phyloP scores from a whole-genome alignment of 2,329 filamentous ascomycete genomes.

The Monosporascus sp. region DNA sequence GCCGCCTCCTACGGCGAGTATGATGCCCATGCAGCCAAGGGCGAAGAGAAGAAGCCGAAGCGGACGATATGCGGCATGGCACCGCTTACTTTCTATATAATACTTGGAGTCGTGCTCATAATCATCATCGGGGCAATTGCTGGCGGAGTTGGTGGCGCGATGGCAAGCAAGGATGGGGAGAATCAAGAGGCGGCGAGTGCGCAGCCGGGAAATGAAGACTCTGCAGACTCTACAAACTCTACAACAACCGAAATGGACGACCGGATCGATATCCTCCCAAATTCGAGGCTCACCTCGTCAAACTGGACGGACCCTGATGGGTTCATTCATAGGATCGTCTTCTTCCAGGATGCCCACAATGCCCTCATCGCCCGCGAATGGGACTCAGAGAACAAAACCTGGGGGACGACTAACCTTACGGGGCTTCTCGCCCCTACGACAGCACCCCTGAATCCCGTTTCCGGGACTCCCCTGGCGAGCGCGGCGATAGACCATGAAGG shows the following conservation, averaged over 20 bases:
- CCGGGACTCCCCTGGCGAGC: conserved; percentile 18
- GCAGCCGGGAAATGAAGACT: conserved; percentile 3
- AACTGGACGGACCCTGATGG: conserved; percentile 15
- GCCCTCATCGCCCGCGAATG: conserved; percentile 14
- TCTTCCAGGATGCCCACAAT: conserved; percentile 18
- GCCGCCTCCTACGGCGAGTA: not conserved
- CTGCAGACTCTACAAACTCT: not conserved
- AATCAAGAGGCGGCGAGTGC: conserved; percentile 1
- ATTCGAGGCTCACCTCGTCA: conserved; percentile 14
- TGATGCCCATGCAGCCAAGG: not conserved
- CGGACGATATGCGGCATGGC: conserved; percentile 15
- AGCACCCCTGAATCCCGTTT: conserved; percentile 10
- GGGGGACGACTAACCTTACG: conserved; percentile 20
- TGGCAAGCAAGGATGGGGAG: conserved; percentile 5
- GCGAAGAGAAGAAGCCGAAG: conserved; percentile 6
- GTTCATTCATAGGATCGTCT: conserved; percentile 11
- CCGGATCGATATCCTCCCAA: conserved; percentile 4
- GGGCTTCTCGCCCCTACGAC: conserved; percentile 13
- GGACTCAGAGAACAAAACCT: conserved; percentile 15
- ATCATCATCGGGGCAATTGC: conserved; percentile 7
- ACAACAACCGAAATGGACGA: not conserved
- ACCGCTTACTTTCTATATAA: conserved; percentile 13
- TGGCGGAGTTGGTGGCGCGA: conserved; percentile 10
- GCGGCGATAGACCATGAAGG: conserved; percentile 12
- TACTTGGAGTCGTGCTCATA: conserved; percentile 5